Base-by-base conservation (phyloP, 345 rosid genomes). In the Populus euphratica region DNA sequence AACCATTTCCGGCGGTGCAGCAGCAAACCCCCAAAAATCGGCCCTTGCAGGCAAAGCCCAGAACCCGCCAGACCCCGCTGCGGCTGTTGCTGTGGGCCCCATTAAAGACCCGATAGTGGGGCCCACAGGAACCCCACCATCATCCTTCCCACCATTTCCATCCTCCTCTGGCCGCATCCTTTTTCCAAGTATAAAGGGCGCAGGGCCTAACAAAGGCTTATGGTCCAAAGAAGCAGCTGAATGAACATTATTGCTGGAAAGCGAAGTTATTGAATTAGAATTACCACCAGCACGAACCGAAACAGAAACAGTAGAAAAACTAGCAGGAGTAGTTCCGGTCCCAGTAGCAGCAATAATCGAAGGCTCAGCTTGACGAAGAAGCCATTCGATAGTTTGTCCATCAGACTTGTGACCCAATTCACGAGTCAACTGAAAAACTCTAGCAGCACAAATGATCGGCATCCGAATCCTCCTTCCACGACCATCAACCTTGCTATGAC, bases 371-470 rank as follows among this genome's bases (percentile, higher is more conserved):
- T 96, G 98, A 77, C 98, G 97, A n/a, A 96, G 96, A 1, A 96
- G 91, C 99, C 99, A 96, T 79, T 96, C 98, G 36, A 96, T 94
- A 17, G 99, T 96, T 84, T 96, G 98, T 23, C 99, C 99, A 52
- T 96, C 98, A 2, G 99, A 96, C 83, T 96, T 96, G 73, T 94
- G 99, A 17, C 99, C 99, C 18, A 96, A 86, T 89, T 96, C 99
- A 9, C 98, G 92, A 0, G 99, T 96, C 71, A 96, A 77, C 85
- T 96, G 99, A 75, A 96, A 96, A 39, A 96, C 99, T 14, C 99
- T 90, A n/a, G 99, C 99, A 49, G 98, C 99, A 70, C 98, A 96
- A n/a, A 94, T 96, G 80, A 96, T 94, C 1, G 99, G 99, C 99
- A 96, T 96, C 68, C 99, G 93, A 56, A 96, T 96, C 75, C 98